Conservation (phyloP, 345 rosid species). For the Leavenworthia alabamica region DNA sequence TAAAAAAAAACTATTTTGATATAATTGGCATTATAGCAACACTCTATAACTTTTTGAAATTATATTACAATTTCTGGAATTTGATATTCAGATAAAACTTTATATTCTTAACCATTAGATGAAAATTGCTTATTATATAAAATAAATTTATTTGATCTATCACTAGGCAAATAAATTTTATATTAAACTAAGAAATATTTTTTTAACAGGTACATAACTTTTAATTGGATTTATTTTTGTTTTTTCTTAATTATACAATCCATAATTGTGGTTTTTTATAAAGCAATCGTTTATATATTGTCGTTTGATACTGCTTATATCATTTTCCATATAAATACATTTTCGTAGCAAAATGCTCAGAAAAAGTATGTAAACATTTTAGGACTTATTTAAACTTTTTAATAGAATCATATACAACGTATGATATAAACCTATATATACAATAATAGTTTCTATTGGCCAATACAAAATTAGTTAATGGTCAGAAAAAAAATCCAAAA, state of each 20-base stretch:
- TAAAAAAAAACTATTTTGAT: too few species aligned
- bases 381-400: too few species aligned
- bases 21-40: too few species aligned
- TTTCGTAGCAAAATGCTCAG: not conserved
- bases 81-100: too few species aligned
- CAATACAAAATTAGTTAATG: not conserved
- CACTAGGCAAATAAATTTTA: not conserved
- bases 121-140: not conserved
- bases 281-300: not conserved
- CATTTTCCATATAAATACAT: not conserved
- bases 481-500: not conserved
- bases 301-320: not conserved
- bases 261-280: not conserved
- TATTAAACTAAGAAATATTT: not conserved
- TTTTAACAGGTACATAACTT: not conserved
- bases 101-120: too few species aligned
- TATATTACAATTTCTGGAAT: too few species aligned
- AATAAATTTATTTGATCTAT: not conserved
- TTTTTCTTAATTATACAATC: not conserved
- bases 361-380: not conserved
- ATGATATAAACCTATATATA: not conserved
- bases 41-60: too few species aligned
- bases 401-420: too few species aligned
- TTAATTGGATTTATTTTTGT: not conserved
- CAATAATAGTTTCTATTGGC: not conserved